These are phyloP conservation scores for Podosphaera leucotricha DNA, from an alignment of 2,329 filamentous ascomycete genomes.

Conservation along the genomic window DNA sequence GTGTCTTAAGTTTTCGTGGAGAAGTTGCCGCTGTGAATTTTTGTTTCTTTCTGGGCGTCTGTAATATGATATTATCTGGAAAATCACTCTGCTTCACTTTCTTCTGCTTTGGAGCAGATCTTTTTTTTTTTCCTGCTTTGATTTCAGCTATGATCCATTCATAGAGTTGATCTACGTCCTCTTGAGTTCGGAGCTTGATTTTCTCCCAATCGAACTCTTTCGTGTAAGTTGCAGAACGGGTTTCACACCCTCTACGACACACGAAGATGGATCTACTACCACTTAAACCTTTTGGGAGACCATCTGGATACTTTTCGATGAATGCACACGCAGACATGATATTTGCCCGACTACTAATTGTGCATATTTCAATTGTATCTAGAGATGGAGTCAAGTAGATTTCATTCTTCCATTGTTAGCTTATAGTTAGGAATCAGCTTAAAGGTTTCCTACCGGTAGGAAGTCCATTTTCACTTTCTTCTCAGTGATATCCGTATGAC, in stretches of 20 bases:
- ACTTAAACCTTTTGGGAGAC: slow-evolving; percentile 46
- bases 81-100: slow-evolving; percentile 11
- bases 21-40: slow-evolving; percentile 21
- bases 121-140: slow-evolving; percentile 37
- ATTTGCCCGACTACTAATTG: slow-evolving; percentile 73
- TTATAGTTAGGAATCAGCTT: neutral
- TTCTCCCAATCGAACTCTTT: slow-evolving; percentile 86
- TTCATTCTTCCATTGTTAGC: slow-evolving; percentile 41
- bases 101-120: slow-evolving; percentile 8
- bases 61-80: slow-evolving; percentile 7
- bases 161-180: slow-evolving; percentile 9
- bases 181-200: slow-evolving; percentile 29
- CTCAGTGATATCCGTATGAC: slow-evolving; percentile 66
- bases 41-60: slow-evolving; percentile 33
- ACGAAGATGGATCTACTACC: slow-evolving; percentile 73
- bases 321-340: slow-evolving; percentile 55
- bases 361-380: slow-evolving; percentile 66
- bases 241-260: slow-evolving; percentile 74
- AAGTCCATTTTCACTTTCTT: slow-evolving; percentile 64
- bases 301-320: slow-evolving; percentile 43
- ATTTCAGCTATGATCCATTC: slow-evolving; percentile 40
- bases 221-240: slow-evolving; percentile 71
- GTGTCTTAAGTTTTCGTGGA: slow-evolving; percentile 18
- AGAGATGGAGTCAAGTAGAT: slow-evolving; percentile 74
- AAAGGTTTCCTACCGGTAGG: slow-evolving; percentile 28